Conservation (phyloP, 2,329 filamentous ascomycete genomes). For the Xylaria sp. region DNA sequence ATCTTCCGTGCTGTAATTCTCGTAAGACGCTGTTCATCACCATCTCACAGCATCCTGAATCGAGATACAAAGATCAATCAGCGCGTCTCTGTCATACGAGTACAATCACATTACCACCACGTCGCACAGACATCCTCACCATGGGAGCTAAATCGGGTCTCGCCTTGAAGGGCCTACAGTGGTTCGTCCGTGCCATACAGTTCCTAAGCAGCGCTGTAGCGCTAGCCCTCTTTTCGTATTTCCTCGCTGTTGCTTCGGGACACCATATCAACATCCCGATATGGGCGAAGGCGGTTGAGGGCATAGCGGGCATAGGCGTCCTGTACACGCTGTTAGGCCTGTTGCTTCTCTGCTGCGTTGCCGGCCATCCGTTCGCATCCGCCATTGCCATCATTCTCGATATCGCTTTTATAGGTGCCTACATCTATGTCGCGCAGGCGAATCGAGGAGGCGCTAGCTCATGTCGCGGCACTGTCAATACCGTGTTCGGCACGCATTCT, state of each 20-base stretch:
- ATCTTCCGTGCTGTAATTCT: not conserved
- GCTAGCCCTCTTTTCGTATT: conserved; percentile 85
- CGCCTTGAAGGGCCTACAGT: conserved; percentile 75
- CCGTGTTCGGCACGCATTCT: conserved; percentile 74
- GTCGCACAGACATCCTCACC: conserved; percentile 43
- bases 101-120: conserved; percentile 22
- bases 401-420: conserved; percentile 77
- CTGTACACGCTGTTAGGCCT: conserved; percentile 80
- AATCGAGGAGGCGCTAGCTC: conserved; percentile 74
- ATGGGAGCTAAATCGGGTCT: conserved; percentile 70
- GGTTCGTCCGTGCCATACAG: conserved; percentile 77
- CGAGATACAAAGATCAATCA: conserved; percentile 7
- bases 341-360: conserved; percentile 81
- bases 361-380: conserved; percentile 78
- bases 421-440: conserved; percentile 83
- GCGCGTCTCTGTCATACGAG: conserved; percentile 23
- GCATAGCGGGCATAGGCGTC: conserved; percentile 78
- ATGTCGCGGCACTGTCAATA: conserved; percentile 71
- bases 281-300: conserved; percentile 78
- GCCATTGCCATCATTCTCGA: conserved; percentile 80
- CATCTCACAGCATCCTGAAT: conserved; percentile 12
- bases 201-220: conserved; percentile 79
- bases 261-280: conserved; percentile 71
- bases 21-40: not conserved
- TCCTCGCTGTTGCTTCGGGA: conserved; percentile 77